A percentile compares a stretch with the other conserved stretches of the same genome.
These are phyloP conservation scores for Meyerozyma carpophila DNA, from an alignment of 1,139 yeast genomes.

Conservation along the genomic window DNA sequence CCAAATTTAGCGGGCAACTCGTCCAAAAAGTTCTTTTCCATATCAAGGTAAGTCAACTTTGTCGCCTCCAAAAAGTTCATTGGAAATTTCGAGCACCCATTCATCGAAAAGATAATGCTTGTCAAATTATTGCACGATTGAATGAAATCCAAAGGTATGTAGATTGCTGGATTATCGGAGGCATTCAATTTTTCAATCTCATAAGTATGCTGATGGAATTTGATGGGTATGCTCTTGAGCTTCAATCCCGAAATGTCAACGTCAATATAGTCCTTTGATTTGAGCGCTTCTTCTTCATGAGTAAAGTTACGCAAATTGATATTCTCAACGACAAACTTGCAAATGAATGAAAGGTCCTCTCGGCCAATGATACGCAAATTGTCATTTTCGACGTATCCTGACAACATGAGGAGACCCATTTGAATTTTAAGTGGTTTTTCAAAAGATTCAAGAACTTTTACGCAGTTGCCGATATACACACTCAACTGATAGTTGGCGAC, in stretches of 20 bases:
- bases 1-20: conserved; percentile 55
- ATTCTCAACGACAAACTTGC: conserved; percentile 77
- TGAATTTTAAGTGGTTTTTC: conserved; percentile 80
- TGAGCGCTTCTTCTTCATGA: conserved; percentile 58
- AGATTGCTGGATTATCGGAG: conserved; percentile 81
- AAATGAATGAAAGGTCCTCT: conserved; percentile 80
- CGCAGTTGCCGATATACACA: conserved; percentile 73
- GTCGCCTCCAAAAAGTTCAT: conserved; percentile 64
- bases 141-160: conserved; percentile 78
- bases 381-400: conserved; percentile 79
- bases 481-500: conserved; percentile 72
- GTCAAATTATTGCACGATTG: conserved; percentile 74
- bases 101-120: conserved; percentile 62
- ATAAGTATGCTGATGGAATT: conserved; percentile 74
- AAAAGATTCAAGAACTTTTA: conserved; percentile 65
- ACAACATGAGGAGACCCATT: conserved; percentile 61
- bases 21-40: conserved; percentile 74
- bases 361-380: conserved; percentile 75
- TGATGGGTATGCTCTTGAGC: conserved; percentile 78
- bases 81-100: conserved; percentile 75
- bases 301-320: conserved; percentile 65
- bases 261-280: conserved; percentile 64
- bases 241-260: conserved; percentile 73
- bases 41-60: conserved; percentile 61
- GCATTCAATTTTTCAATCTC: conserved; percentile 82